Percentiles rank a stretch among this genome's conserved stretches.
Conservation (phyloP, 495 filamentous ascomycete genomes). For the Talaromyces wortmannii region DNA sequence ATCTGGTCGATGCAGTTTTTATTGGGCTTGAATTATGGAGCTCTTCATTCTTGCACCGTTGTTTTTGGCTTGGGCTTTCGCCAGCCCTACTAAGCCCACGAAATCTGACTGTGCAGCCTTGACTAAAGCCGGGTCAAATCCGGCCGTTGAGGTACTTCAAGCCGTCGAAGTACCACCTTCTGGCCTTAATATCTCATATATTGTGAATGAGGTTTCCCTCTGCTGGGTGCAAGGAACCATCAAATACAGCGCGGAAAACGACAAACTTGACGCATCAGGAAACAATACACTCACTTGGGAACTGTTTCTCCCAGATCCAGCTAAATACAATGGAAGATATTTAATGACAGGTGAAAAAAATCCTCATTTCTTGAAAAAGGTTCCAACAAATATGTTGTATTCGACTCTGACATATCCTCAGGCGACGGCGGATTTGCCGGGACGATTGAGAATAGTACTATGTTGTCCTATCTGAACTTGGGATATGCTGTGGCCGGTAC, state of each 20-base stretch:
- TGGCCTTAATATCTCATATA: background rate
- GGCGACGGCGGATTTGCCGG: constrained; percentile 33
- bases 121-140: background rate
- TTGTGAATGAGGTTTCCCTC: background rate
- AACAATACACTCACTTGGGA: constrained; percentile 6
- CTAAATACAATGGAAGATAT: constrained; percentile 13
- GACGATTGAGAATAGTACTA: constrained; percentile 16
- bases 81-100: background rate
- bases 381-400: background rate
- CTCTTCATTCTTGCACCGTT: background rate
- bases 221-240: constrained; percentile 1
- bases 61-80: background rate
- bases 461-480: constrained; percentile 22
- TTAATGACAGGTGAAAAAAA: too few relatives aligned
- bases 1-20: too few relatives aligned
- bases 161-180: background rate
- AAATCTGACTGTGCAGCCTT: background rate
- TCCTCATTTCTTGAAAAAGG: too few relatives aligned
- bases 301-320: constrained; percentile 15
- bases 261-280: background rate
- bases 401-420: constrained; percentile 2
- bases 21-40: background rate
- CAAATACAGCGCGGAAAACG: background rate
- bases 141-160: background rate
- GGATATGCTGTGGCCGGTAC: constrained; percentile 30